A percentile compares a stretch with the other conserved stretches of the same genome.
These are phyloP conservation scores for Grigorovia yakushimaensis DNA, from an alignment of 805 yeast genomes.

Conservation along the genomic window DNA sequence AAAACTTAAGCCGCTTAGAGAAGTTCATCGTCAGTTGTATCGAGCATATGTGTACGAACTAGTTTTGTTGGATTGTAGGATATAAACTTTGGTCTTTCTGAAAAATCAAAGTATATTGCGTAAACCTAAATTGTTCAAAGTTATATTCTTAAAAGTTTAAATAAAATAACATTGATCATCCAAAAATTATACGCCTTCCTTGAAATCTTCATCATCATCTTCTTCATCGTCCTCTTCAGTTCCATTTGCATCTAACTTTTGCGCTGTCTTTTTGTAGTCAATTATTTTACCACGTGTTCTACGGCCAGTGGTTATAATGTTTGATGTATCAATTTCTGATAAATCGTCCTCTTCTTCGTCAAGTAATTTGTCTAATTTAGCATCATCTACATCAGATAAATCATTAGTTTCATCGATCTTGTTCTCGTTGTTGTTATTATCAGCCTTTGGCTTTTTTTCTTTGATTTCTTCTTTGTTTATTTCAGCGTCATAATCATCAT, in stretches of 20 bases:
- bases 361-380: constrained; percentile 38
- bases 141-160: too few relatives aligned
- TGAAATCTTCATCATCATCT: constrained; percentile 18
- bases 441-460: constrained; percentile 30
- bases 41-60: too few relatives aligned
- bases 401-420: constrained; percentile 32
- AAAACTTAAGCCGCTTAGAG: too few relatives aligned
- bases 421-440: background rate
- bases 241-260: constrained; percentile 41
- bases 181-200: constrained; percentile 5
- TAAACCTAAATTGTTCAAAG: too few relatives aligned
- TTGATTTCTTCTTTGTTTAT: constrained; percentile 44
- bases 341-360: constrained; percentile 74
- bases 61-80: too few relatives aligned
- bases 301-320: constrained; percentile 75
- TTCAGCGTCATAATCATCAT: constrained; percentile 53
- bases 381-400: constrained; percentile 44
- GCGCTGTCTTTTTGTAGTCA: constrained; percentile 76
- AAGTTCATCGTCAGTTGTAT: too few relatives aligned
- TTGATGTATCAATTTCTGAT: constrained; percentile 68
- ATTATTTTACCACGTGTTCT: constrained; percentile 86
- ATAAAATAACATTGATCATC: too few relatives aligned
- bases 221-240: constrained; percentile 25
- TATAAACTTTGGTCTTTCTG: too few relatives aligned
- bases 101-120: too few relatives aligned